Base-by-base conservation (phyloP, 2,329 filamentous ascomycete genomes). In the Cercospora berteroae region DNA sequence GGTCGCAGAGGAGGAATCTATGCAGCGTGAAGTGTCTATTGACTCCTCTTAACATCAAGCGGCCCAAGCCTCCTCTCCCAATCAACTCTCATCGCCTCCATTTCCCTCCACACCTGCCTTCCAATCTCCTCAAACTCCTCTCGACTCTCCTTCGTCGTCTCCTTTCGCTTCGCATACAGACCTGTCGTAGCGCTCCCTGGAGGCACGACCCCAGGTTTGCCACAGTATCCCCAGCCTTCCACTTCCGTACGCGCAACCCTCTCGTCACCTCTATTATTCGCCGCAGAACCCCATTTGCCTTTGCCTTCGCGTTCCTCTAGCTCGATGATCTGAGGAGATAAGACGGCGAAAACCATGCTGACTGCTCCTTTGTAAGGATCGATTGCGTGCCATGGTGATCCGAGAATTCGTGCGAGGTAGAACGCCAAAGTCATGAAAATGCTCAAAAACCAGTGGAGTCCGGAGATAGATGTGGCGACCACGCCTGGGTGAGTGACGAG, bases 401-500 rank as follows among this genome's bases (percentile, higher is more conserved):
- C 95, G 27, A 93, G 77, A 82, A 86, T 88, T 70, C 94, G 91
- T 13, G 88, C 88, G 16, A 96, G 52, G 77, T 89, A 89, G 77
- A 96, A 89, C 3, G 86, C 82, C 20, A 86, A 75, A 60, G 87
- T 79, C 86, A 95, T 95, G 68, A 85, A 82, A 77, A 87, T 89
- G 70, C 88, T 86, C 68, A 97, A 84, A 71, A 93, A 82, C 71
- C 85, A 84, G 60, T 87, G 85, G 7, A 97, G 84, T 0, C 91
- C 89, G 70, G 97, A 86, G 70, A 99, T 90, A 1, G 88, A 86
- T 1, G 94, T 97, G 63, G 87, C 89, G 71, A 94, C 91, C 69
- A 99, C 86, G 69, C 95, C 95, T 0, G 95, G 95, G 77, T 99
- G 95, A 0, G 89, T 85, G 68, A 96, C 77, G 80, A 95, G 96